A percentile compares a stretch with the other conserved stretches of the same genome.
Conservation (phyloP, 163 green algal genomes). For the Chlorella variabilis region DNA sequence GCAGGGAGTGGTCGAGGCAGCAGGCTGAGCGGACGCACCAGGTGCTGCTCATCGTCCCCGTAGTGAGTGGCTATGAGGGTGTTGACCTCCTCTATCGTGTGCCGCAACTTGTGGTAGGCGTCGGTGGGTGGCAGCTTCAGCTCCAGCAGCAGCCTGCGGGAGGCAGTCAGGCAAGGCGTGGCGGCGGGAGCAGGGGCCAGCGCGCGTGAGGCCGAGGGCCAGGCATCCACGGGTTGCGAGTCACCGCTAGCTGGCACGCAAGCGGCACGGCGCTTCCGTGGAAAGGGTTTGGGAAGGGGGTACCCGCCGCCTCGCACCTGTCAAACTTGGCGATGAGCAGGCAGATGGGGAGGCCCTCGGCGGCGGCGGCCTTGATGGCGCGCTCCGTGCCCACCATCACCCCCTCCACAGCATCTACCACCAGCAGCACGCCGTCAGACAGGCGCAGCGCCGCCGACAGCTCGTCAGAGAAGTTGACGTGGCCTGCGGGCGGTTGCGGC, state of each 20-base stretch:
- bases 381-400: constrained; percentile 90
- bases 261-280: too few relatives aligned
- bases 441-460: constrained; percentile 89
- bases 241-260: too few relatives aligned
- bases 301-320: constrained; percentile 41
- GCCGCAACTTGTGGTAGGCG: constrained; percentile 97
- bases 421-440: constrained; percentile 92
- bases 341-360: constrained; percentile 88
- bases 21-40: too few relatives aligned
- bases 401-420: constrained; percentile 96
- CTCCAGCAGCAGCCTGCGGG: constrained; percentile 91
- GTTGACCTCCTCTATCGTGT: constrained; percentile 98
- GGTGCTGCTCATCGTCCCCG: constrained; percentile 11
- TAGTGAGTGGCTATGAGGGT: constrained; percentile 59
- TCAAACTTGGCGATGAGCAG: constrained; percentile 98
- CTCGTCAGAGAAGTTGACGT: constrained; percentile 99
- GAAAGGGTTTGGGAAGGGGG: too few relatives aligned
- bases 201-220: too few relatives aligned
- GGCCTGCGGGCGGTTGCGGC: too few relatives aligned
- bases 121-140: constrained; percentile 97
- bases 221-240: too few relatives aligned
- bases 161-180: not conserved
- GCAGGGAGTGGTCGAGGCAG: too few relatives aligned
- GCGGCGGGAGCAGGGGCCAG: too few relatives aligned
- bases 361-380: constrained; percentile 84